phyloP scores from a whole-genome alignment of 768 basidiomycete species.

The Megacollybia marginata region DNA sequence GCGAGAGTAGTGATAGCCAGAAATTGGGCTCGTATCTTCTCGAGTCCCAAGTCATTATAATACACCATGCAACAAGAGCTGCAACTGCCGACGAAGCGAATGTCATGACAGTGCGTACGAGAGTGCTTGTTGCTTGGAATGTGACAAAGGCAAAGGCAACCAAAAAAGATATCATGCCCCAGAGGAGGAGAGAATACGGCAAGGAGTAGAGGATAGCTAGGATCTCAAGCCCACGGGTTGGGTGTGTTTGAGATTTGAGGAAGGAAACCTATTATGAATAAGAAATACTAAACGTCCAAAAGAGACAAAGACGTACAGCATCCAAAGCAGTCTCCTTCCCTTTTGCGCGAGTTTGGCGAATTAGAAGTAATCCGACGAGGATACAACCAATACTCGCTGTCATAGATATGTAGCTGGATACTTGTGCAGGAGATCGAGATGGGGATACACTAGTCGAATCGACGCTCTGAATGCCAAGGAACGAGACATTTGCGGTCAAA shows the following conservation, averaged over 20 bases:
- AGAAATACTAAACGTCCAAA: not conserved
- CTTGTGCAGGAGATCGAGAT: conserved; percentile 33
- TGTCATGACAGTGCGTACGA: conserved; percentile 22
- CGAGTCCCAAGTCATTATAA: conserved; percentile 33
- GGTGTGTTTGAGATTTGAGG: conserved; percentile 13
- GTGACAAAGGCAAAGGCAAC: conserved; percentile 29
- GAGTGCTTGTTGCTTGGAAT: conserved; percentile 18
- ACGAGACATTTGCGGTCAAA: conserved; percentile 50
- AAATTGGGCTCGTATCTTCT: not conserved
- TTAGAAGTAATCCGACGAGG: conserved; percentile 37
- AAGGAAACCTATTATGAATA: conserved; percentile 13
- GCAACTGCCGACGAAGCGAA: conserved; percentile 18
- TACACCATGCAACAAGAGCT: conserved; percentile 35
- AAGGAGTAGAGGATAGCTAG: conserved; percentile 37
- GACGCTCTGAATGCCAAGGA: conserved; percentile 46
- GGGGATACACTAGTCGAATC: conserved; percentile 19
- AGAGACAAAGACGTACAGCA: conserved; percentile 21
- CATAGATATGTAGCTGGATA: conserved; percentile 44
- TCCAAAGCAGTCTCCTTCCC: conserved; percentile 25
- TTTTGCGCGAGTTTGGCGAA: conserved; percentile 35
- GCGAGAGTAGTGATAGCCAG: too few species aligned
- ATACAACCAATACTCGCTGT: conserved; percentile 41
- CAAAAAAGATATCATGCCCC: conserved; percentile 35
- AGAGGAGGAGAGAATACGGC: conserved; percentile 39
- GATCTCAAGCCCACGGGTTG: conserved; percentile 27